Conservation (phyloP, 2,329 filamentous ascomycete species). For the Alternaria brassicicola region DNA sequence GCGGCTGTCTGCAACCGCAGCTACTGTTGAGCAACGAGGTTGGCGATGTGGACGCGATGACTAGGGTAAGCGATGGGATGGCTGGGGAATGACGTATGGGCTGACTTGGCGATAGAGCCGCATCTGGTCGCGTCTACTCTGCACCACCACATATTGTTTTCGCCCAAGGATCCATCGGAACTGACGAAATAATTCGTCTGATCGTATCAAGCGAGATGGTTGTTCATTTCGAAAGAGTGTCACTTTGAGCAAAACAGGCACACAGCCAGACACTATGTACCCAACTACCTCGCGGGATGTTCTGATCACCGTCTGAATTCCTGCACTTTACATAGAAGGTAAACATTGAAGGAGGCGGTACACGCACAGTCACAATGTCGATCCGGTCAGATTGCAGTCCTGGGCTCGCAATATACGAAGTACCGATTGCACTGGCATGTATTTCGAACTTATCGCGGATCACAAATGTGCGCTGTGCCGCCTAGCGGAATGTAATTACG, state of each 20-base stretch:
- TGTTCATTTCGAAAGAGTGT: not conserved
- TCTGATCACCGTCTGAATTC: not conserved
- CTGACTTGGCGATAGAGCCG: slow-evolving; percentile 16
- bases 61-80: slow-evolving; percentile 15
- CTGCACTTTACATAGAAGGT: not conserved
- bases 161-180: not conserved
- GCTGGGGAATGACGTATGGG: slow-evolving; percentile 21
- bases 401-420: not conserved
- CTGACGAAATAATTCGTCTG: not conserved
- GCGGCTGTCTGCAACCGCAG: slow-evolving; percentile 2
- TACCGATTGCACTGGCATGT: not conserved
- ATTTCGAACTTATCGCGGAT: not conserved
- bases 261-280: not conserved
- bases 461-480: not conserved
- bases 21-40: not conserved
- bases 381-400: not conserved
- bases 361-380: not conserved
- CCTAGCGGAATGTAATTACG: not conserved
- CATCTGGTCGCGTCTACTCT: not conserved
- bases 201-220: too few relatives aligned
- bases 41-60: slow-evolving; percentile 3
- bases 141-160: not conserved
- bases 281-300: not conserved
- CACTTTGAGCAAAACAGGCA: not conserved
- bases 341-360: not conserved